Evolutionary conservation across 2,329 filamentous ascomycete genomes (phyloP), one percentile per base, ranked within the genome.

Genomic region (Cladosporium sp.): DNA sequence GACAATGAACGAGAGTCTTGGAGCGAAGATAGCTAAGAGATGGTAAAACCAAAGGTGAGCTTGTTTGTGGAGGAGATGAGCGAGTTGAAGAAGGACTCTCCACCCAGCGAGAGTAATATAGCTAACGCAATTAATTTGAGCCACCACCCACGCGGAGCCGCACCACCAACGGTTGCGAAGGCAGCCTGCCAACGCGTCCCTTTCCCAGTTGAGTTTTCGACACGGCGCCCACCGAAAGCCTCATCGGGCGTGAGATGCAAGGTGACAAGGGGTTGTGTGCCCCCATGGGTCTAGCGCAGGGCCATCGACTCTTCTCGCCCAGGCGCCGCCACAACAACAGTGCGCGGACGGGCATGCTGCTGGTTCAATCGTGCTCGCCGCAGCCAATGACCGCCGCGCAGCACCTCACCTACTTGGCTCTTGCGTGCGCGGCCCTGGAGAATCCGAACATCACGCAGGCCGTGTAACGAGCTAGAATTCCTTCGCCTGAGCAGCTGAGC

Each of bases 261-360:
- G 44, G 44, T 18, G 59, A 38, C 59, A 34, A 62, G 59, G 59
- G 59, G 44, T 52, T 14, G 59, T 36, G 4, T 54, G 21, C 59
- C 59, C 59, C 59, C 59, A 62, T 62, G 59, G 59, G 59, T 51
- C 34, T 62, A 62, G 59, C 59, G 44, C 47, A 26, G 21, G 47
- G 32, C n/a, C 14, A 21, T 52, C 11, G 59, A 62, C 12, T 30
- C 59, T 52, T 62, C 47, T 62, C 59, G 59, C 44, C 59, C 44
- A 32, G 44, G 21, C 59, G 18, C n/a, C 47, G 59, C 59, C 28
- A 59, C 57, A 44, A 5, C 15, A 59, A 26, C 57, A 32, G 15
- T 59, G 57, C 36, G 24, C 57, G 21, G 32, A 34, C 55, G 52
- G 52, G 28, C 52, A 55, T 32, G 28, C 52, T 55, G 52, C 21